phyloP scores from a whole-genome alignment of 2,329 filamentous ascomycete genomes.

The Blumeria hordei region DNA sequence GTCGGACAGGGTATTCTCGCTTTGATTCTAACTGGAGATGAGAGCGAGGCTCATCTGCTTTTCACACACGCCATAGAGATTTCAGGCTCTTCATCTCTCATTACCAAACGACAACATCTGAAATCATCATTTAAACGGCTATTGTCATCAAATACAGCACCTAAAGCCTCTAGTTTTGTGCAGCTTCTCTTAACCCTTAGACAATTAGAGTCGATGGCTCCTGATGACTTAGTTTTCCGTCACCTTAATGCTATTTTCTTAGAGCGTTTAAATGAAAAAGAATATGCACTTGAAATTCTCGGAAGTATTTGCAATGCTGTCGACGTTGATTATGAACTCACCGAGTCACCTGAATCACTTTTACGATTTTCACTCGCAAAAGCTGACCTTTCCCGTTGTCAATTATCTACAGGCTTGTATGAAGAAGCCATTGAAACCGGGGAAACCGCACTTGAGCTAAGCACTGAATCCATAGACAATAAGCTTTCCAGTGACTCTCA shows the following conservation, averaged over 20 bases:
- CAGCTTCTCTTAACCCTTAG: constrained; percentile 74
- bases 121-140: constrained; percentile 65
- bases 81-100: constrained; percentile 47
- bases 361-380: constrained; percentile 61
- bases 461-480: constrained; percentile 42
- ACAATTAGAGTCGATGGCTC: constrained; percentile 50
- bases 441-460: constrained; percentile 57
- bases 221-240: constrained; percentile 43
- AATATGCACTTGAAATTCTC: constrained; percentile 37
- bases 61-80: constrained; percentile 94
- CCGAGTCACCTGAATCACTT: constrained; percentile 52
- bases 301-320: constrained; percentile 41
- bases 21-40: constrained; percentile 41
- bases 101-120: constrained; percentile 58
- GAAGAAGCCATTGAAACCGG: constrained; percentile 53
- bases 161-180: constrained; percentile 39
- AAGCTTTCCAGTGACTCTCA: constrained; percentile 41
- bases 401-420: constrained; percentile 44
- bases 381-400: constrained; percentile 64
- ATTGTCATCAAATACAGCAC: constrained; percentile 27
- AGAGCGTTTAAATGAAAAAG: constrained; percentile 51
- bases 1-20: constrained; percentile 77
- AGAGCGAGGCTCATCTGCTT: constrained; percentile 54
- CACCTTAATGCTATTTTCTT: constrained; percentile 63
- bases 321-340: constrained; percentile 64